These are phyloP conservation scores for Podila epigama DNA, from an alignment of 192 early-diverging fungal species.

Conservation along the genomic window DNA sequence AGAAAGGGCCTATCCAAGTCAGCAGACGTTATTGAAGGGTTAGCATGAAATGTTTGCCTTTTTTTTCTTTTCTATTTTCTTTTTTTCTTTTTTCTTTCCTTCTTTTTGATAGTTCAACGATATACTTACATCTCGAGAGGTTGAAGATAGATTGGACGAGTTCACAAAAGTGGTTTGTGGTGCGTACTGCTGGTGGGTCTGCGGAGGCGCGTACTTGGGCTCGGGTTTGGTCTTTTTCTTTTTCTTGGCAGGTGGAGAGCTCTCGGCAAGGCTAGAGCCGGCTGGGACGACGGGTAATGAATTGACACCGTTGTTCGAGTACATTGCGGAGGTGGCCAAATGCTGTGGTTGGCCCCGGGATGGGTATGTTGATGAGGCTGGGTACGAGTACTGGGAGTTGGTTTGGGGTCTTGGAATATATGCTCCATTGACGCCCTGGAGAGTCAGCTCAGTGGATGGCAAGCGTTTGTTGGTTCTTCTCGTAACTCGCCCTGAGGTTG, in stretches of 20 bases:
- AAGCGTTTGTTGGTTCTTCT: slow-evolving; percentile 37
- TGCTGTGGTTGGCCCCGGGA: neutral
- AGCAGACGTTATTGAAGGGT: neutral
- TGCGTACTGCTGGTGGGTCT: slow-evolving; percentile 12
- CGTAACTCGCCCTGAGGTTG: slow-evolving; percentile 14
- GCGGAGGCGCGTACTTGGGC: slow-evolving; percentile 15
- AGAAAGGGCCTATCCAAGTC: slow-evolving; percentile 3
- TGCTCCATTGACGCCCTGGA: slow-evolving; percentile 10
- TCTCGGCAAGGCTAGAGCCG: slow-evolving; percentile 2
- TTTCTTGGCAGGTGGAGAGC: slow-evolving; percentile 26
- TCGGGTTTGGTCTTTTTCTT: slow-evolving; percentile 23
- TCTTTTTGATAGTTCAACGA: neutral
- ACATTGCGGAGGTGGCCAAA: neutral
- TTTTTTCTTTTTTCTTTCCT: neutral
- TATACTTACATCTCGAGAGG: neutral
- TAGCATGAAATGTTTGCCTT: too few relatives aligned
- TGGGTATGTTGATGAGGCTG: slow-evolving; percentile 3
- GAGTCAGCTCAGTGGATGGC: slow-evolving; percentile 17
- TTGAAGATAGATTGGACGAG: slow-evolving; percentile 10
- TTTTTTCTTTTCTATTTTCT: neutral
- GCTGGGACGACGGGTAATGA: neutral
- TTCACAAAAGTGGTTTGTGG: slow-evolving; percentile 2
- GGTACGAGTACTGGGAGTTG: slow-evolving; percentile 8
- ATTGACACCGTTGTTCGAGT: neutral
- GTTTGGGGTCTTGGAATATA: neutral